Percentiles rank a stretch among this genome's conserved stretches.
phyloP scores from a whole-genome alignment of 495 filamentous ascomycete genomes.

The Astrocystis sublimbata region DNA sequence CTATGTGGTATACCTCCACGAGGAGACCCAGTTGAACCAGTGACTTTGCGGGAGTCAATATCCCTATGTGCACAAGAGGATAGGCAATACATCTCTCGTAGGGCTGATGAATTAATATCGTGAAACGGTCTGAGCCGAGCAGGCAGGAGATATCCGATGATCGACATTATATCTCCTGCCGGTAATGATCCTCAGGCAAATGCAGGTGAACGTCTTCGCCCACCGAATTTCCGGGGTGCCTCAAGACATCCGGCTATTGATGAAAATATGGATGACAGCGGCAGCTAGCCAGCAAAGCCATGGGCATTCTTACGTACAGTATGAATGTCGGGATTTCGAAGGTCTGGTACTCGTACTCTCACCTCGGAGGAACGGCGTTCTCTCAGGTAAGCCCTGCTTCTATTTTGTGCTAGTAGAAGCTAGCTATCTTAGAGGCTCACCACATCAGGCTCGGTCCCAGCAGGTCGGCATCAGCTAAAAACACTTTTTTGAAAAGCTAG shows the following conservation, averaged over 20 bases:
- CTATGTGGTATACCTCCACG: background rate
- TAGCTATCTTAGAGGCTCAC: background rate
- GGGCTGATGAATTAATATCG: constrained; percentile 1
- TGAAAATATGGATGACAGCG: background rate
- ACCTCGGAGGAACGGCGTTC: background rate
- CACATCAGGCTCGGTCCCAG: background rate
- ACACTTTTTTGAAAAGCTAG: background rate
- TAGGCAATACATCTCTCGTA: constrained; percentile 5
- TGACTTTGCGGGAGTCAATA: too few species aligned
- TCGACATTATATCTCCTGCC: background rate
- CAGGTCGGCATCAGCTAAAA: background rate
- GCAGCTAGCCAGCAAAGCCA: background rate
- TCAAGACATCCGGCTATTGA: too few species aligned
- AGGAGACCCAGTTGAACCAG: too few species aligned
- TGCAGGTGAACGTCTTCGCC: background rate
- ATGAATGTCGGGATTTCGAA: too few species aligned
- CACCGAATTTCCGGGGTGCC: background rate
- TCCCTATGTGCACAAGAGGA: too few species aligned
- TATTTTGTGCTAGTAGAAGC: background rate
- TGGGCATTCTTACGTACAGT: too few species aligned
- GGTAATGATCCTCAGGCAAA: background rate
- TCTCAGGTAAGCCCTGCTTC: background rate
- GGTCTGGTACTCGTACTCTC: too few species aligned
- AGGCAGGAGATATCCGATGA: background rate
- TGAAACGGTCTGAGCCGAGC: background rate